Evolutionary conservation across 163 green algal species (phyloP).

Genomic region (Volvox carteri): DNA sequence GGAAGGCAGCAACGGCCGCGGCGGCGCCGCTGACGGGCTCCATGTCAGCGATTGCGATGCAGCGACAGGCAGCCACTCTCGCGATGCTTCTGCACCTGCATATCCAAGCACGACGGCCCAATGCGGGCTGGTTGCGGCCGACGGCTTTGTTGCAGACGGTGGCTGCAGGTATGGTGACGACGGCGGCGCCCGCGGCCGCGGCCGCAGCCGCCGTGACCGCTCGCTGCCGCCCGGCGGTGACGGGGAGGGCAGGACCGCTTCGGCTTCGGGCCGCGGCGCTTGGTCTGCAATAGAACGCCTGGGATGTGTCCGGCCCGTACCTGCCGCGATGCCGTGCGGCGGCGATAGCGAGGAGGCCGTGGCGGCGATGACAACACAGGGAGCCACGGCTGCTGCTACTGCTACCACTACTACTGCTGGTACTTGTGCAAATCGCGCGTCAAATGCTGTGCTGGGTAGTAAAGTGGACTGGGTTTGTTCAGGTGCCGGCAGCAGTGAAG

Average conservation of each 20-base stretch:
- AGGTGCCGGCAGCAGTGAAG: background rate
- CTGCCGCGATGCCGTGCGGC: background rate
- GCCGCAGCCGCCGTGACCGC: background rate
- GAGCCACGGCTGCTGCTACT: too few species aligned
- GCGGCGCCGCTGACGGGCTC: background rate
- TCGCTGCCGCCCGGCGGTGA: background rate
- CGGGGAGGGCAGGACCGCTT: background rate
- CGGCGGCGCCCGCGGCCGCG: constrained; percentile 11
- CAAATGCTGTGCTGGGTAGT: background rate
- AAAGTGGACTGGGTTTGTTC: too few species aligned
- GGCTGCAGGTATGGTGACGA: background rate
- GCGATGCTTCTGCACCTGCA: background rate
- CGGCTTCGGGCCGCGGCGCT: background rate
- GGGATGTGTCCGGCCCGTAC: background rate
- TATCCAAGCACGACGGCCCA: background rate
- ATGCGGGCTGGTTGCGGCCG: background rate
- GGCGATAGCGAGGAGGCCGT: background rate
- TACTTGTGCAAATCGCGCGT: too few species aligned
- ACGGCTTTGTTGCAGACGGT: background rate
- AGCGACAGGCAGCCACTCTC: background rate
- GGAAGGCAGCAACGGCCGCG: background rate
- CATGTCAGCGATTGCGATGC: background rate
- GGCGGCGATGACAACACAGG: background rate
- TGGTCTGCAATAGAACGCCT: too few species aligned
- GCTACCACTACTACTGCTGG: too few species aligned